These are phyloP conservation scores for Neonectria sp. DNA, from an alignment of 2,329 filamentous ascomycete species.

Conservation along the genomic window DNA sequence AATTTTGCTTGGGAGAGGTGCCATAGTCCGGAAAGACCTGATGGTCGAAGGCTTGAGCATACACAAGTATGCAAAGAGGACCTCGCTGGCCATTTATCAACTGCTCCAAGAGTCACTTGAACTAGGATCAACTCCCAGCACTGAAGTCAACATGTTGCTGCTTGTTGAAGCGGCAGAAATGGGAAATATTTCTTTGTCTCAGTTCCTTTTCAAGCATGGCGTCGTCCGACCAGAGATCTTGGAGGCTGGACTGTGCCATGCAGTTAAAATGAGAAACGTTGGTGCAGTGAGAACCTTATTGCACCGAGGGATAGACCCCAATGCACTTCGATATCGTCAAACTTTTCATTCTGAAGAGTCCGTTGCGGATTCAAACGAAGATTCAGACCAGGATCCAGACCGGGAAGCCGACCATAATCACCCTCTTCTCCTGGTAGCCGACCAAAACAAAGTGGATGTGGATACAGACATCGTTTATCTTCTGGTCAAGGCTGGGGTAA, in stretches of 20 bases:
- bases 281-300: background rate
- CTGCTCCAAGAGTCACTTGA: background rate
- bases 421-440: background rate
- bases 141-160: background rate
- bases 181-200: background rate
- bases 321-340: constrained; percentile 6
- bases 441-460: no score
- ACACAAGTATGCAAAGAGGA: background rate
- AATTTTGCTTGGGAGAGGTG: background rate
- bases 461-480: background rate
- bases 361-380: background rate
- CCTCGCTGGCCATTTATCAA: background rate
- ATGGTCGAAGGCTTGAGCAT: background rate
- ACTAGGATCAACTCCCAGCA: background rate
- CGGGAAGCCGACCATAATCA: background rate
- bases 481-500: background rate
- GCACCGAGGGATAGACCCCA: constrained; percentile 6
- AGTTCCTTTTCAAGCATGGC: background rate
- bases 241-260: background rate
- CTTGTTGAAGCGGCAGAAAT: background rate
- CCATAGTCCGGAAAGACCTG: background rate
- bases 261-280: background rate
- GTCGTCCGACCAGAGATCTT: background rate
- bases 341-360: background rate
- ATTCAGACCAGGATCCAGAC: background rate